Base-by-base conservation (phyloP, 768 basidiomycete genomes). In the Suillus paluster region DNA sequence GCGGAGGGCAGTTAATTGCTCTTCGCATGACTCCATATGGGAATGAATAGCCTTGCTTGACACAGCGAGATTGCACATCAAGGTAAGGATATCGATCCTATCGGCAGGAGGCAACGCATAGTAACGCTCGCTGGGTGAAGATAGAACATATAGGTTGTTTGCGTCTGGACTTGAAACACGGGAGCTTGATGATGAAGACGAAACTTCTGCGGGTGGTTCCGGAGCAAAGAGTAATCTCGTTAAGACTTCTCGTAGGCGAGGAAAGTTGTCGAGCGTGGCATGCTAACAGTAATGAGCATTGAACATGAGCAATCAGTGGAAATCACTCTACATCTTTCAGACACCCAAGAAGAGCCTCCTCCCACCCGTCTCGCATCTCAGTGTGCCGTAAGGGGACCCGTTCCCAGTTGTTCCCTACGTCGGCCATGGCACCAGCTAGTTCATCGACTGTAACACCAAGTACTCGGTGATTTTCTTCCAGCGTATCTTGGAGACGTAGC, bases 21-120 rank as follows among this genome's bases (percentile, higher is more conserved):
- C 86, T 70, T 96, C 95, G 68, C 92, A 94, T 49, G 86, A 84
- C 69, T 99, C 97, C 86, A 99, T 91, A 68, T 94, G 92, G 6
- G 83, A 76, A 70, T 95, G 92, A 23, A 98, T 88, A 11, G 87
- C 83, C 76, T 95, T 97, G 75, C 93, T 95, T 25, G 95, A 94
- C 27, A 95, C 86, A 1, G 90, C 95, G 56, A 96, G 77, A 70
- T 96, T 94, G 76, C 89, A 91, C 79, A 99, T 84, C 78, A 97
- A 98, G 2, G 87, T 81, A 52, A 99, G 74, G 66, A 98, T 90
- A 23, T 89, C 84, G 57, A 98, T 86, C 68, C 94, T 93, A 72
- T 97, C 93, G 57, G 81, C 81, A 8, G 90, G 81, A 23, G 91
- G 84, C 39, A 98, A 81, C 12, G 81, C 72, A 64, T 88, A 82